Evolutionary conservation across 495 filamentous ascomycete genomes (phyloP), one percentile per base, ranked within the genome.

Genomic region (Neurospora sp.): DNA sequence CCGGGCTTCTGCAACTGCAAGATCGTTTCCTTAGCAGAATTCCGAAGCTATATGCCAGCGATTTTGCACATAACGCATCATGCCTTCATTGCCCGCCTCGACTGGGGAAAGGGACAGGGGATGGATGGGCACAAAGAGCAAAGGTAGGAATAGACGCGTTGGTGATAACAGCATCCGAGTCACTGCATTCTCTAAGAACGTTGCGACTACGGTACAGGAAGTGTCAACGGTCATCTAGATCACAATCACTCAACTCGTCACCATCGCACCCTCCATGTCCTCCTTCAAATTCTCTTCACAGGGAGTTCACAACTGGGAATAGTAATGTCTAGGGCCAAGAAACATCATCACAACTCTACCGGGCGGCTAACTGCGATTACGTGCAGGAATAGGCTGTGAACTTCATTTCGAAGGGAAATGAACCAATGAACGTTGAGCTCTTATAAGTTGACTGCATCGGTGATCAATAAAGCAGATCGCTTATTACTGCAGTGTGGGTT

Each of bases 331-430:
- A 65, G 6, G 14, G 53, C 53, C 53, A 65, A 35, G 53, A 65
- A 22, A 6, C 59, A 31, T 40, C 20, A 35, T 37, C 41, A 9
- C 20, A 38, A 40, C 68, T 74, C 73, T 70, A 42, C 70, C 44
- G 39, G 69, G 73, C 73, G 73, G 71, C 73, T 73, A 73, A 73
- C 65, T 59, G 68, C 73, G 69, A 74, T 74, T 74, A 70, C 70
- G 73, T 69, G 73, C 73, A 74, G 70, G 42, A 22, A 38, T 7
- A 68, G 31, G 2, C 3, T 35, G 2, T 35, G 6, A 61, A 61
- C 3, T 16, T 61, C 53, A 65, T 17, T 17, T 37, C 3, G 27
- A 35, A 65, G 14, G 53, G 53, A 31, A 65, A 35, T 65, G 27
- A 1, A 17, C 27, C 31, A 65, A 65, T 65, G 27, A 8, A 8